These are phyloP conservation scores for Fusarium chlamydosporum DNA, from an alignment of 2,329 filamentous ascomycete species.

Conservation along the genomic window DNA sequence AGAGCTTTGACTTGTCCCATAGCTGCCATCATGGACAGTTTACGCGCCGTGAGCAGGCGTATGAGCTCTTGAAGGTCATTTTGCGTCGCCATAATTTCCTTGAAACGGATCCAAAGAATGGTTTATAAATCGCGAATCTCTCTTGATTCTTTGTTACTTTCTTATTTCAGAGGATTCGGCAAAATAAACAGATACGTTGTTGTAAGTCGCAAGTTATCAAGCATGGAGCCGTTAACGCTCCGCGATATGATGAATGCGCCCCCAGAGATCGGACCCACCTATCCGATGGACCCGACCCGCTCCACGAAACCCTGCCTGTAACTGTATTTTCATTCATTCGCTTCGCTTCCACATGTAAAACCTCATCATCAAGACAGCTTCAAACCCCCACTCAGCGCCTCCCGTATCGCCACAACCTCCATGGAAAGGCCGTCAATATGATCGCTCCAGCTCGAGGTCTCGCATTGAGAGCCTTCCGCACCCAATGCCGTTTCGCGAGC, in stretches of 20 bases:
- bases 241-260: conserved; percentile 26
- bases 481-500: conserved; percentile 53
- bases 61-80: conserved; percentile 73
- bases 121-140: too few relatives aligned
- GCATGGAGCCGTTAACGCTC: conserved; percentile 22
- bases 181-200: conserved; percentile 11
- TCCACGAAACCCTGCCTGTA: conserved; percentile 38
- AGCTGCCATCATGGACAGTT: conserved; percentile 70
- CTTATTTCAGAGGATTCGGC: not conserved
- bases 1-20: conserved; percentile 71
- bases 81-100: conserved; percentile 66
- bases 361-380: conserved; percentile 8
- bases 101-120: not conserved
- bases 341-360: conserved; percentile 34
- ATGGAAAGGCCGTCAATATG: conserved; percentile 50
- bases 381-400: conserved; percentile 3
- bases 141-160: too few relatives aligned
- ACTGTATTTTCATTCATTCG: conserved; percentile 21
- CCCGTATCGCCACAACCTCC: not conserved
- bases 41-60: conserved; percentile 71
- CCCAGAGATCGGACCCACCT: conserved; percentile 25
- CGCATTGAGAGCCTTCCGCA: conserved; percentile 25
- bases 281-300: conserved; percentile 41
- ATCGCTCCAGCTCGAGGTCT: conserved; percentile 51
- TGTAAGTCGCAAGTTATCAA: conserved; percentile 38